Evolutionary conservation across 2,329 filamentous ascomycete species (phyloP).

Genomic region (Talaromyces sp.): DNA sequence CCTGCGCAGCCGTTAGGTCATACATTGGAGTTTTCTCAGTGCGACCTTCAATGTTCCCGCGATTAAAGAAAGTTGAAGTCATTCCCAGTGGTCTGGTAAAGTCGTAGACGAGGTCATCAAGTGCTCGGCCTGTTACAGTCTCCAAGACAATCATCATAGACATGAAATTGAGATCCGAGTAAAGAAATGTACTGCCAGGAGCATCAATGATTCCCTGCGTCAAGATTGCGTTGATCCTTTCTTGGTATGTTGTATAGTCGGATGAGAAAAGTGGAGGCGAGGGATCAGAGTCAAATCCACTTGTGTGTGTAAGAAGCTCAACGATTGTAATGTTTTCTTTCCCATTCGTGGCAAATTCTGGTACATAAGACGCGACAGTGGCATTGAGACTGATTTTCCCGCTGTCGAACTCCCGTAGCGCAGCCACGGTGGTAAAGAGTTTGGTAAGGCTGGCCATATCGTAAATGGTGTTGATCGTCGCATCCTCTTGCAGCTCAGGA

Average conservation of each 20-base stretch:
- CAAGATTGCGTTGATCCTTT: slow-evolving; percentile 22
- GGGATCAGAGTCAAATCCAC: slow-evolving; percentile 27
- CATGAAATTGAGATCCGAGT: slow-evolving; percentile 35
- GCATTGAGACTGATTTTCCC: slow-evolving; percentile 20
- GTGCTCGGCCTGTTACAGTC: slow-evolving; percentile 18
- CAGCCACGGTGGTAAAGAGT: slow-evolving; percentile 32
- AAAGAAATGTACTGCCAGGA: slow-evolving; percentile 25
- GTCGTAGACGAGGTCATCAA: slow-evolving; percentile 22
- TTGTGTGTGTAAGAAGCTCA: slow-evolving; percentile 30
- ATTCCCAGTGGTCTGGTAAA: slow-evolving; percentile 24
- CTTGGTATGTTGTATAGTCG: slow-evolving; percentile 20
- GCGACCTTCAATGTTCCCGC: slow-evolving; percentile 25
- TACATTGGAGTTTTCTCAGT: slow-evolving; percentile 16
- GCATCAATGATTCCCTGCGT: slow-evolving; percentile 19
- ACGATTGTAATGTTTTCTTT: slow-evolving; percentile 30
- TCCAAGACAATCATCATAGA: slow-evolving; percentile 26
- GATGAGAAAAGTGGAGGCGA: slow-evolving; percentile 19
- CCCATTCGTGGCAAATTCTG: slow-evolving; percentile 27
- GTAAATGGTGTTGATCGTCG: slow-evolving; percentile 32
- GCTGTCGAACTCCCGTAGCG: slow-evolving; percentile 25
- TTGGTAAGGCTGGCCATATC: slow-evolving; percentile 37
- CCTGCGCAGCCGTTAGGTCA: slow-evolving; percentile 23
- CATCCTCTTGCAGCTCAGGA: slow-evolving; percentile 18
- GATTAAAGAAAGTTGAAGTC: slow-evolving; percentile 27
- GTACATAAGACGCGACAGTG: slow-evolving; percentile 27